phyloP scores from a whole-genome alignment of 495 filamentous ascomycete species.

The Sphaerosporella brunnea region DNA sequence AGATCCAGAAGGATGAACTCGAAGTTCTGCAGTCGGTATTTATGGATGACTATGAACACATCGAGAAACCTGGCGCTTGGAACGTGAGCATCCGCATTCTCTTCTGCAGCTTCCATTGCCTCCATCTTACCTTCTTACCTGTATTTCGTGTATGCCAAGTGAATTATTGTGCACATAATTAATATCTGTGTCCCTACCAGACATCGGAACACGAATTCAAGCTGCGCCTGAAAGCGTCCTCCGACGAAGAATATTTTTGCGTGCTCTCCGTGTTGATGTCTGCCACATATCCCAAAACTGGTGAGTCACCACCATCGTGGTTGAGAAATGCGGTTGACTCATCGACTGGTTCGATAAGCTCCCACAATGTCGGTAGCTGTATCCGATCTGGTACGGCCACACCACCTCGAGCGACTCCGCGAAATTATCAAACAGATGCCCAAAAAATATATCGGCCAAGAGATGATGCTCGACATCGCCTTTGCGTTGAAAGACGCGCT shows the following conservation, averaged over 20 bases:
- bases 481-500: constrained; percentile 69
- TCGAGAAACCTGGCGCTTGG: constrained; percentile 57
- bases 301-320: constrained; percentile 5
- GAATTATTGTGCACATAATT: too few species aligned
- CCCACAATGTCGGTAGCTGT: constrained; percentile 43
- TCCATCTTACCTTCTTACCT: not conserved
- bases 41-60: constrained; percentile 69
- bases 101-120: not conserved
- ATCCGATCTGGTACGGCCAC: constrained; percentile 47
- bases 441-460: constrained; percentile 41
- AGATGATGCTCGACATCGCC: constrained; percentile 82
- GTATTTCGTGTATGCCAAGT: too few species aligned
- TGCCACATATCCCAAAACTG: constrained; percentile 81
- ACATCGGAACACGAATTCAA: constrained; percentile 70
- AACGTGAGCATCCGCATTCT: constrained; percentile 38
- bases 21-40: constrained; percentile 81
- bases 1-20: constrained; percentile 73
- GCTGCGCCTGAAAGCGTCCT: constrained; percentile 53
- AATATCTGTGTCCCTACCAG: constrained; percentile 23
- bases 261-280: constrained; percentile 47
- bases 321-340: not conserved
- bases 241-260: constrained; percentile 40
- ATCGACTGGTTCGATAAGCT: constrained; percentile 25
- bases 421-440: constrained; percentile 31
- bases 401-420: constrained; percentile 41